These are phyloP conservation scores for Tuber melanosporum DNA, from an alignment of 495 filamentous ascomycete genomes.

Conservation along the genomic window DNA sequence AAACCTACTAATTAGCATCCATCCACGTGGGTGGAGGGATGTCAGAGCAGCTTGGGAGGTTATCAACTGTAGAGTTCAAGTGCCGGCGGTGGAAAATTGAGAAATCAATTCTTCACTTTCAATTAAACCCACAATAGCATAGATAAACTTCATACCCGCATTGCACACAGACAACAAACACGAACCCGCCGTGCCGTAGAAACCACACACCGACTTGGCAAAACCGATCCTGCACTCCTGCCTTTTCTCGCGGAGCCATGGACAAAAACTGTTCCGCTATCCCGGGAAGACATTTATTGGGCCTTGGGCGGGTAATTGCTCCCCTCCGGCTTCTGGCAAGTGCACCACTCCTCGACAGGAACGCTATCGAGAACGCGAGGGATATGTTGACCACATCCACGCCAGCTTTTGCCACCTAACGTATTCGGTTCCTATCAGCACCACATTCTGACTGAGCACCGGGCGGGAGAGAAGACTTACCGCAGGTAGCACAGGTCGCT, in stretches of 20 bases:
- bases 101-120: not conserved
- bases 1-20: not conserved
- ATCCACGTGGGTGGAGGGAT: not conserved
- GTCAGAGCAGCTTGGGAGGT: not conserved
- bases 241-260: too few relatives aligned
- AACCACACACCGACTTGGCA: not conserved
- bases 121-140: not conserved
- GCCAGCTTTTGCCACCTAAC: conserved; percentile 64
- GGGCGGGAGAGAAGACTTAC: conserved; percentile 21
- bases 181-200: not conserved
- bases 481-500: conserved; percentile 34
- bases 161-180: not conserved
- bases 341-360: conserved; percentile 57
- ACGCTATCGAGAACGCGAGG: conserved; percentile 59
- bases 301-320: conserved; percentile 35
- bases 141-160: not conserved
- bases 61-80: not conserved
- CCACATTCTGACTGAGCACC: not conserved
- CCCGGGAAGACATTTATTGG: not conserved
- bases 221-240: not conserved
- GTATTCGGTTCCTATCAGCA: not conserved
- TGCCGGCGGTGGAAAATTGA: not conserved
- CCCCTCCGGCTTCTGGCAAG: conserved; percentile 37
- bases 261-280: not conserved
- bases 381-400: conserved; percentile 65